A percentile compares a stretch with the other conserved stretches of the same genome.
Evolutionary conservation across 345 rosid species (phyloP).

Genomic region (Populus simonii): DNA sequence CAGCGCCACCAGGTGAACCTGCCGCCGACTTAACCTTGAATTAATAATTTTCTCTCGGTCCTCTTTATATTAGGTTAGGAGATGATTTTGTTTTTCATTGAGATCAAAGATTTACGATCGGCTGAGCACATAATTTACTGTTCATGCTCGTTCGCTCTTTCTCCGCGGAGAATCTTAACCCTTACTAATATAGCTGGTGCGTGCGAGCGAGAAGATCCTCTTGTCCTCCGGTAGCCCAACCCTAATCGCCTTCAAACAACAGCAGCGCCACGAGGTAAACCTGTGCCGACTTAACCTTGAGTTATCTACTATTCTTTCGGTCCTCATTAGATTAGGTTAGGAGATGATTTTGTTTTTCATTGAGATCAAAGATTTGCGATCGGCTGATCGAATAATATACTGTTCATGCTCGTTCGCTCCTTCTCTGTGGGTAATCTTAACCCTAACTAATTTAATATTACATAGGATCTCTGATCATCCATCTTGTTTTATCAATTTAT

Average conservation of each 20-base stretch:
- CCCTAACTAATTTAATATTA: neutral
- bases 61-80: neutral
- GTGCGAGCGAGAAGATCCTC: neutral
- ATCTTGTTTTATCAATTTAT: neutral
- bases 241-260: neutral
- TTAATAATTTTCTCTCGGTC: neutral
- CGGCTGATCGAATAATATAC: neutral
- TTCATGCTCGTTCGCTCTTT: neutral
- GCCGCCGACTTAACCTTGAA: neutral
- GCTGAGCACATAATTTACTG: neutral
- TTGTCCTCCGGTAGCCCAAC: neutral
- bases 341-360: neutral
- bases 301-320: neutral
- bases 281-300: neutral
- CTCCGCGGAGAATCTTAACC: neutral
- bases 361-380: neutral
- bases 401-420: neutral
- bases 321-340: neutral
- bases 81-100: neutral
- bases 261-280: neutral
- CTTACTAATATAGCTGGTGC: neutral
- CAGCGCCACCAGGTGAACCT: neutral
- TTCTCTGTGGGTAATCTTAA: neutral
- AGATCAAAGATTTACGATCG: neutral
- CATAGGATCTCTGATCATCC: neutral